These are phyloP conservation scores for Suillus cothurnatus DNA, from an alignment of 768 basidiomycete genomes.

Conservation along the genomic window DNA sequence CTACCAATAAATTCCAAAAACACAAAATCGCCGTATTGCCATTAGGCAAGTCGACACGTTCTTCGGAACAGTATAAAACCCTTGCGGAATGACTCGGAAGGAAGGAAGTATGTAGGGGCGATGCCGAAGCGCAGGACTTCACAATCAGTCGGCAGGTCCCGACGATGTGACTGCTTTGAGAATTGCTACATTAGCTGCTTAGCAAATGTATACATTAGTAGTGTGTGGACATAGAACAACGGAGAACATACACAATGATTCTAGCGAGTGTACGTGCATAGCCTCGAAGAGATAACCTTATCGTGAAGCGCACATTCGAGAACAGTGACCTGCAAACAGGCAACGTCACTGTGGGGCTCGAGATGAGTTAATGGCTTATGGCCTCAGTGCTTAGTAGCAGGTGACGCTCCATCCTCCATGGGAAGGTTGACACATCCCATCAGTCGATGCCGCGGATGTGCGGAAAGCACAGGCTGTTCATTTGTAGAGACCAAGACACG, in stretches of 20 bases:
- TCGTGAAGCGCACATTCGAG: conserved; percentile 20
- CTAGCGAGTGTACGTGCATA: conserved; percentile 1
- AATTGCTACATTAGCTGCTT: not conserved
- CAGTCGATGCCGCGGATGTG: conserved; percentile 33
- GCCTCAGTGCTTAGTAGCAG: conserved; percentile 1
- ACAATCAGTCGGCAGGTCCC: conserved; percentile 16
- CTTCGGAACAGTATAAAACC: conserved; percentile 11
- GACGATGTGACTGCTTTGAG: not conserved
- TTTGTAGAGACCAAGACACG: conserved; percentile 6
- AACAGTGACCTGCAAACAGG: conserved; percentile 28
- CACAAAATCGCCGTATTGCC: conserved; percentile 9
- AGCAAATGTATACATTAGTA: conserved; percentile 3
- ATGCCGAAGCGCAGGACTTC: conserved; percentile 16
- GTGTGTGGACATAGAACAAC: conserved; percentile 8
- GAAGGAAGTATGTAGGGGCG: conserved; percentile 3
- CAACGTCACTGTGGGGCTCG: conserved; percentile 16
- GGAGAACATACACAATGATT: conserved; percentile 5
- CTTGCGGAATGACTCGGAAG: conserved; percentile 17
- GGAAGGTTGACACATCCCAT: conserved; percentile 27
- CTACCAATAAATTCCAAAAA: conserved; percentile 15
- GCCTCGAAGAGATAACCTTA: conserved; percentile 31
- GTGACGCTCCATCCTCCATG: conserved; percentile 22
- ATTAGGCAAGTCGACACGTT: conserved; percentile 7
- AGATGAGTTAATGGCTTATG: not conserved
- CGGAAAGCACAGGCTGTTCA: conserved; percentile 14